Evolutionary conservation across 257 asterid genomes (phyloP).

Genomic region (Handroanthus guayacan): DNA sequence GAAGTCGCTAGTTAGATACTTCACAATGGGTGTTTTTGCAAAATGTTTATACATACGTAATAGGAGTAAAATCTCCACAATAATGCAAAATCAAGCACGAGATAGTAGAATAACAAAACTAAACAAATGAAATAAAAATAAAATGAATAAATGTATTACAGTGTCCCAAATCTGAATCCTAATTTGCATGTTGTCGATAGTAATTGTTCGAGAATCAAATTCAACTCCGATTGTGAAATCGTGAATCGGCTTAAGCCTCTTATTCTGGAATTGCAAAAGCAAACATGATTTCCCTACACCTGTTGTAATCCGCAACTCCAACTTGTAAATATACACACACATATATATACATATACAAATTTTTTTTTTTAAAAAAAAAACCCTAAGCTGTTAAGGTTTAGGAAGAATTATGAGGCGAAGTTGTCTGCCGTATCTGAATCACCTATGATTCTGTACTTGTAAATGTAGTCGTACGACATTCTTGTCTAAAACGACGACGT

Average conservation of each 20-base stretch:
- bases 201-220: conserved; percentile 70
- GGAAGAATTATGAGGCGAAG: background rate
- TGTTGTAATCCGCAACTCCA: conserved; percentile 15
- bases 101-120: no score
- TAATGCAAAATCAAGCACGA: no score
- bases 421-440: conserved; percentile 57
- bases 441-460: conserved; percentile 83
- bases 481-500: conserved; percentile 37
- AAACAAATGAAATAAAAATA: background rate
- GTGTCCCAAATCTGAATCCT: conserved; percentile 82
- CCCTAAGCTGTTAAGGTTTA: conserved; percentile 2
- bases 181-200: conserved; percentile 60
- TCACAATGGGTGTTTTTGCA: no score
- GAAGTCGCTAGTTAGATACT: no score
- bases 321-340: no score
- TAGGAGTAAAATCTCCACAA: no score
- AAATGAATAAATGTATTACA: conserved; percentile 32
- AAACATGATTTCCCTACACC: conserved; percentile 77
- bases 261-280: conserved; percentile 70
- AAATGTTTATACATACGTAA: no score
- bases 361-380: no score
- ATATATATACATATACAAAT: no score
- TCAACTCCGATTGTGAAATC: conserved; percentile 78
- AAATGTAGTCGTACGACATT: conserved; percentile 86
- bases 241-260: conserved; percentile 73